phyloP scores from a whole-genome alignment of 495 filamentous ascomycete genomes.

The Neurospora sublineolata region DNA sequence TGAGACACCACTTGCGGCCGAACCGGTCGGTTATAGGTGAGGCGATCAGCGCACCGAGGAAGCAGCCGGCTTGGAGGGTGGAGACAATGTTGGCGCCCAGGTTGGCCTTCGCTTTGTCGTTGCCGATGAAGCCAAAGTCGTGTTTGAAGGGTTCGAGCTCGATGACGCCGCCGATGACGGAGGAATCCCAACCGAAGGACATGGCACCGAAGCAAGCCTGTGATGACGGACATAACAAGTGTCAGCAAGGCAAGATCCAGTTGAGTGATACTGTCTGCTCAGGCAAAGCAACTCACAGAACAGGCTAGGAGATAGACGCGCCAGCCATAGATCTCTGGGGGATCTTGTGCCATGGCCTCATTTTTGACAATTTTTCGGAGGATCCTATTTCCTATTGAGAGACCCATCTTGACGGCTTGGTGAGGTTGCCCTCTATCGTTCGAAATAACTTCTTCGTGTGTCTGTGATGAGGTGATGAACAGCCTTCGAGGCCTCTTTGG shows the following conservation, averaged over 20 bases:
- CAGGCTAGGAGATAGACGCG: constrained; percentile 57
- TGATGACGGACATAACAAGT: not conserved
- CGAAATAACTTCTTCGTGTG: not conserved
- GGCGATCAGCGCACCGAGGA: constrained; percentile 30
- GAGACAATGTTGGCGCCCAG: constrained; percentile 40
- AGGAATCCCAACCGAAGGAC: constrained; percentile 56
- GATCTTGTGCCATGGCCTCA: constrained; percentile 65
- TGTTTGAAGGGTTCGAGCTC: constrained; percentile 38
- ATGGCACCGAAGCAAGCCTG: constrained; percentile 68
- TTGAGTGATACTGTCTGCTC: not conserved
- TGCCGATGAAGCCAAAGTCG: constrained; percentile 22
- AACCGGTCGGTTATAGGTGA: constrained; percentile 30
- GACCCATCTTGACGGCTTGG: constrained; percentile 14
- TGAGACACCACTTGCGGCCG: constrained; percentile 44
- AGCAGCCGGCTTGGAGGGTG: constrained; percentile 44
- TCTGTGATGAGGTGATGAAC: not conserved
- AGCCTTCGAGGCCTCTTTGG: not conserved
- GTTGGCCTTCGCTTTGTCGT: constrained; percentile 20
- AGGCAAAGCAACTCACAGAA: constrained; percentile 38
- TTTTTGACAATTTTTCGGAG: constrained; percentile 61
- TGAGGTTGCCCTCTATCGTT: not conserved
- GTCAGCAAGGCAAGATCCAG: constrained; percentile 5
- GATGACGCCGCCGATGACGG: constrained; percentile 56
- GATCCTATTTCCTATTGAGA: constrained; percentile 20
- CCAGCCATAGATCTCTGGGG: constrained; percentile 71